Conservation (phyloP, 208 protist species). For the Leishmania guyanensis region DNA sequence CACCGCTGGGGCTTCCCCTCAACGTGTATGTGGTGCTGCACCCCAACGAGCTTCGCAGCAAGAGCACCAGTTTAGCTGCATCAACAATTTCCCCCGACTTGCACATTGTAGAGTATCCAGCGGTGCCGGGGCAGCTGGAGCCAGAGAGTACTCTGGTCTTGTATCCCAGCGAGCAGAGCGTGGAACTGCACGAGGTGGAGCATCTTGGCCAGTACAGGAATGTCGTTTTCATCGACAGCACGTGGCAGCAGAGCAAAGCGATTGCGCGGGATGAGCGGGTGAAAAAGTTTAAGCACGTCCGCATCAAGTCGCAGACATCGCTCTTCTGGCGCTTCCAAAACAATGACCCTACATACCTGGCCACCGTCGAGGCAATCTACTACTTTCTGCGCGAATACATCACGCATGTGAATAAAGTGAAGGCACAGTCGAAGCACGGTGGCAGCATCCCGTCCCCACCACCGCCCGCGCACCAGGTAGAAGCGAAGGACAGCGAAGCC, state of each 20-base stretch:
- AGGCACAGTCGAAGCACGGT: slow-evolving; percentile 4
- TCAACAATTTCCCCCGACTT: slow-evolving; percentile 86
- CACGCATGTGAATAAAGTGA: slow-evolving; percentile 51
- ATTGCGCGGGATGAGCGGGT: slow-evolving; percentile 85
- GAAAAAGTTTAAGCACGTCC: slow-evolving; percentile 73
- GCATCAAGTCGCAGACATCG: slow-evolving; percentile 82
- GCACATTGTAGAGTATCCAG: slow-evolving; percentile 80
- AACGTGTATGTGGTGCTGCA: slow-evolving; percentile 91
- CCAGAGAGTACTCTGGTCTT: slow-evolving; percentile 79
- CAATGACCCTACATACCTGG: slow-evolving; percentile 89
- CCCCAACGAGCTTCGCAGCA: slow-evolving; percentile 83
- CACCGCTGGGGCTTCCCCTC: slow-evolving; percentile 70
- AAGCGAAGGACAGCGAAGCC: not conserved
- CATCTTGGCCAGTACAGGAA: slow-evolving; percentile 79
- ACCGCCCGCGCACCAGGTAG: not conserved
- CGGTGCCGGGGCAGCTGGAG: slow-evolving; percentile 63
- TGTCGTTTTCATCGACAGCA: slow-evolving; percentile 95
- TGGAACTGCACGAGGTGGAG: slow-evolving; percentile 65
- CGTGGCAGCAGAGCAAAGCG: slow-evolving; percentile 92
- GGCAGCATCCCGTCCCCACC: not conserved
- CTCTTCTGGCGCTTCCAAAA: slow-evolving; percentile 96
- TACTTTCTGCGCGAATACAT: slow-evolving; percentile 93
- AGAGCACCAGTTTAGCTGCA: slow-evolving; percentile 93
- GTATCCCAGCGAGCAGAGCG: slow-evolving; percentile 83
- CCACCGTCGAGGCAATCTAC: slow-evolving; percentile 96